phyloP scores from a whole-genome alignment of 257 asterid species.

The Echium plantagineum region DNA sequence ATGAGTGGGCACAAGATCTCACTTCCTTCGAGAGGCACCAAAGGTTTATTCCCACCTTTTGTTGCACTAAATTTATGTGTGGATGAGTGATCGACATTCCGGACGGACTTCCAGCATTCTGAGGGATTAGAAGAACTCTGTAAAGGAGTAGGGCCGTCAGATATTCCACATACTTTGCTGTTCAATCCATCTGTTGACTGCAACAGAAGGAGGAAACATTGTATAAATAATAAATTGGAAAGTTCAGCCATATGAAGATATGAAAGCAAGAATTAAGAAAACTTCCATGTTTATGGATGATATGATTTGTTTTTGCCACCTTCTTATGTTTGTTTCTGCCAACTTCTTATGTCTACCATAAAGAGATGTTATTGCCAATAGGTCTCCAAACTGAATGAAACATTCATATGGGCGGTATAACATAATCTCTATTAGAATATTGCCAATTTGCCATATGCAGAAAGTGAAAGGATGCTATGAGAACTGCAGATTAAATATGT shows the following conservation, averaged over 20 bases:
- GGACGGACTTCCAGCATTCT: slow-evolving; percentile 28
- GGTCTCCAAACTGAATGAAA: neutral
- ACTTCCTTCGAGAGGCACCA: slow-evolving; percentile 20
- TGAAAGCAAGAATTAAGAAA: neutral
- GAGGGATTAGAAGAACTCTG: slow-evolving; percentile 25
- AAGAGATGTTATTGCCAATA: no score
- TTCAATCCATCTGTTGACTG: slow-evolving; percentile 47
- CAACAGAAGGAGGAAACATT: slow-evolving; percentile 7
- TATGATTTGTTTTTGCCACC: neutral
- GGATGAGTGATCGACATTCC: slow-evolving; percentile 24
- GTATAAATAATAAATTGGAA: neutral
- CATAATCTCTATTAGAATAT: neutral
- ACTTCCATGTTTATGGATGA: neutral
- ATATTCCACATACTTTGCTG: slow-evolving; percentile 31
- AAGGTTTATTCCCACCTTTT: slow-evolving; percentile 23
- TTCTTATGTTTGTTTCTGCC: no score
- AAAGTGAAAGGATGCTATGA: slow-evolving; percentile 1
- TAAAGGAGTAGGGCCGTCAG: slow-evolving; percentile 22
- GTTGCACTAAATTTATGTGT: slow-evolving; percentile 31
- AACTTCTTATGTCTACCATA: neutral
- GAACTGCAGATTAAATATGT: neutral
- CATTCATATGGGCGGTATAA: neutral
- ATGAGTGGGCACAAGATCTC: slow-evolving; percentile 27
- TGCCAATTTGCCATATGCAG: no score
- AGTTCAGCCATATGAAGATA: neutral